Base-by-base conservation (phyloP, 768 basidiomycete species). In the Botryobasidium botryosum region DNA sequence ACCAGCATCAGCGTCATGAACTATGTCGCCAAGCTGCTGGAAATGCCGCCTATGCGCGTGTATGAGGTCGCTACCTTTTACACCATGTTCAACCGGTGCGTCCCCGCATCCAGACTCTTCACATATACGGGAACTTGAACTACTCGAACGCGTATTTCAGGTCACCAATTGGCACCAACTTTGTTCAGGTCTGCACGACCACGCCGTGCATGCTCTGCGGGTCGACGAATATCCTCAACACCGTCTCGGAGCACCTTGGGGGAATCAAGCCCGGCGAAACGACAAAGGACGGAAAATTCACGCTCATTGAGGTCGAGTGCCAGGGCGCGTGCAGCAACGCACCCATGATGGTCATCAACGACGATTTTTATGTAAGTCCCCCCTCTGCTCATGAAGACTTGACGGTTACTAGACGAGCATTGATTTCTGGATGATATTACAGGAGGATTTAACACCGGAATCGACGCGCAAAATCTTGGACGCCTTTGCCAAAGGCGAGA, bases 21-120 rank as follows among this genome's bases (percentile, higher is more conserved):
- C 66, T 86, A 90, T 55, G 81, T 99, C 44, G 94, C 94, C 1
- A 81, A 84, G 52, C 67, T 92, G 26, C 71, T 97, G 25, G 87
- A 82, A 56, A 81, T 99, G 74, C 86, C 83, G 7, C 85, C 86
- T 43, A 97, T 99, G 94, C 82, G 94, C 7, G 94, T 96, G 2
- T 99, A 99, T 60, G 94, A 99, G 63, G 94, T 99, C 41, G 92
- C 92, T 15, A 91, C 88, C 12, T 99, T 99, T 67, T 99, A 99
- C 64, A 99, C 94, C 54, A 97, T 99, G 92, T 97, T 96, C 72
- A 99, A 96, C 68, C 75, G 91, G 86, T 86, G 47, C 55, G 72
- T 51, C 25, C 15, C 44, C 28, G 45, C 37, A 29, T 18, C 15
- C 27, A 35, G 23, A 23, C 24, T n/a, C 32, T 40, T 43, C 27